These are phyloP conservation scores for Ogataea nonfermentans DNA, from an alignment of 805 yeast genomes.

Conservation along the genomic window DNA sequence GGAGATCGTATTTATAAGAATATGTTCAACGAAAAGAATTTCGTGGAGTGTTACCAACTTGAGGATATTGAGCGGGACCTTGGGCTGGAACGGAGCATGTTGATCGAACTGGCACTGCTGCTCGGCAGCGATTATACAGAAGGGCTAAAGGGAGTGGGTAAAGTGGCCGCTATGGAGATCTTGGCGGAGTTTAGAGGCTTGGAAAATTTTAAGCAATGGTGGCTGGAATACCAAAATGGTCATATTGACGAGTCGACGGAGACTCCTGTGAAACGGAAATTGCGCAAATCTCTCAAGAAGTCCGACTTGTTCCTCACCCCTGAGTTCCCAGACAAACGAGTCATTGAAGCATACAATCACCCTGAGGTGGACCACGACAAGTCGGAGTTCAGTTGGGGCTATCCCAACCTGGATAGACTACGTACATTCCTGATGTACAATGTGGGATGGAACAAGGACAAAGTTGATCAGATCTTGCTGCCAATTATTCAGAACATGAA, in stretches of 20 bases:
- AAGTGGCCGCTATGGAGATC: constrained; percentile 87
- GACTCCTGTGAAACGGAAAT: constrained; percentile 51
- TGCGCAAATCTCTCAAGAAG: constrained; percentile 56
- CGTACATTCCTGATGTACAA: constrained; percentile 64
- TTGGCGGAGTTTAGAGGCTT: constrained; percentile 72
- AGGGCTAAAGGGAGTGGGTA: constrained; percentile 92
- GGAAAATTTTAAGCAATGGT: constrained; percentile 52
- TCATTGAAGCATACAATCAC: constrained; percentile 66
- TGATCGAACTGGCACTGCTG: constrained; percentile 79
- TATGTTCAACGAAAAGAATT: constrained; percentile 90
- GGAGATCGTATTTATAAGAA: constrained; percentile 82
- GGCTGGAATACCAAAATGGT: constrained; percentile 45
- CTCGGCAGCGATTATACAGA: constrained; percentile 95
- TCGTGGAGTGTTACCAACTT: constrained; percentile 77
- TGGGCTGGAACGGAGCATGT: constrained; percentile 58
- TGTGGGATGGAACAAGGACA: constrained; percentile 76
- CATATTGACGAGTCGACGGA: constrained; percentile 40
- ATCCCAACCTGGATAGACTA: constrained; percentile 78
- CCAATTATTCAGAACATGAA: constrained; percentile 85
- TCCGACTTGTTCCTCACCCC: constrained; percentile 52
- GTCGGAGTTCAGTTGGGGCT: constrained; percentile 85
- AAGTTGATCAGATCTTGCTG: constrained; percentile 76
- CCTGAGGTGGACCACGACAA: constrained; percentile 86
- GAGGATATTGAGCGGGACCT: constrained; percentile 58
- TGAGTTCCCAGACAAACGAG: constrained; percentile 66